phyloP scores from a whole-genome alignment of 2,329 filamentous ascomycete species.

The Ophiostoma sp. region DNA sequence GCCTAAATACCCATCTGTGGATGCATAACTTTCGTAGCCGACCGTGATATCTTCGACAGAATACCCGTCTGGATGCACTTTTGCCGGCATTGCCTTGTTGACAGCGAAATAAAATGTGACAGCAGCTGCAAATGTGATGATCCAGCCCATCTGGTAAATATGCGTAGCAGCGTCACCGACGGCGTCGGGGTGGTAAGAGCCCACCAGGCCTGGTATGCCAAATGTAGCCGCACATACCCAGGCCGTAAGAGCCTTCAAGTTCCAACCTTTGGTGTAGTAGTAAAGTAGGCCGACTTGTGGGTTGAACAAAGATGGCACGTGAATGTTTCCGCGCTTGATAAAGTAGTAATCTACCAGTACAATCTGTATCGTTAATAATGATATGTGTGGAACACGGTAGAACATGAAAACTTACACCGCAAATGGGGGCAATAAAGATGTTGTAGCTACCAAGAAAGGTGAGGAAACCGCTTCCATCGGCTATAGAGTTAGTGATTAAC shows the following conservation, averaged over 20 bases:
- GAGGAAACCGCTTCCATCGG: slow-evolving; percentile 21
- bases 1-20: slow-evolving; percentile 18
- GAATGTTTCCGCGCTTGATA: slow-evolving; percentile 23
- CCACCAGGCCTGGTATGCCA: slow-evolving; percentile 36
- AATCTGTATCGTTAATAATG: background rate
- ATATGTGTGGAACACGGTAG: background rate
- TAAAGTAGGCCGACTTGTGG: slow-evolving; percentile 22
- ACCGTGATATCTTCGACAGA: background rate
- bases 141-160: slow-evolving; percentile 34
- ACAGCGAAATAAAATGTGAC: slow-evolving; percentile 34
- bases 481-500: slow-evolving; percentile 12
- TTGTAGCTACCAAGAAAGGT: slow-evolving; percentile 28
- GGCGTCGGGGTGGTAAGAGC: slow-evolving; percentile 32
- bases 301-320: slow-evolving; percentile 23
- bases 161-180: slow-evolving; percentile 33
- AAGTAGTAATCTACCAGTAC: slow-evolving; percentile 29
- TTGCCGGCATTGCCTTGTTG: slow-evolving; percentile 36
- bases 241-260: slow-evolving; percentile 34
- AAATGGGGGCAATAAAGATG: slow-evolving; percentile 28
- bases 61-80: slow-evolving; percentile 20
- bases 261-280: slow-evolving; percentile 35
- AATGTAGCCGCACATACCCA: slow-evolving; percentile 35
- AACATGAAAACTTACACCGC: slow-evolving; percentile 14
- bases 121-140: slow-evolving; percentile 34
- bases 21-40: slow-evolving; percentile 15